Evolutionary conservation across 2,329 filamentous ascomycete species (phyloP), one percentile per base, ranked within the genome.

Genomic region (Didymella pomorum): DNA sequence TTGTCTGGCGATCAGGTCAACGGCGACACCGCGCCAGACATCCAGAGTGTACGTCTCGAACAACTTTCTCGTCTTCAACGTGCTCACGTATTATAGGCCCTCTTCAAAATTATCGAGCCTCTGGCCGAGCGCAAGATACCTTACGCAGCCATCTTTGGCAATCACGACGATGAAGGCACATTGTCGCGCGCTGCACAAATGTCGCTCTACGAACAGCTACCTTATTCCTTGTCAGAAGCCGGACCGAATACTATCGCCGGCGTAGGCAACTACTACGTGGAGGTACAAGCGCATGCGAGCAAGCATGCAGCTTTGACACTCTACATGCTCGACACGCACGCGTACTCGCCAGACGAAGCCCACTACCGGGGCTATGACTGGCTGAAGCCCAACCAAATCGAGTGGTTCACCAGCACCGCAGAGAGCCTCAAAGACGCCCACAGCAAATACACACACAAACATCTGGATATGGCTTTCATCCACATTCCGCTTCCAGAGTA

Each of bases 401-500:
- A 91, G 55, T 99, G 95, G 95, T 99, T 99, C 81, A 89, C 87
- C 66, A 84, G 86, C 63, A 96, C 91, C 1, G 88, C 91, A 0
- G 82, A 89, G 56, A 80, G 86, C 12, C 79, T 97, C 45, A 87
- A 88, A 70, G 75, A 76, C 14, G 86, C 87, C 60, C 93, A 97
- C 74, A 85, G 86, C 61, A 88, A 92, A 69, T 99, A 97, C 77
- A 92, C 90, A 0, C 91, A 95, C 71, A 90, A 93, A 50, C 95
- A 98, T 75, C 91, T 99, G 85, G 91, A 99, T 73, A 86, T 98
- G 76, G 92, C 95, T 0, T 99, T 99, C 74, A 96, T 99, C 62
- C 95, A 99, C 75, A 99, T 99, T 55, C 95, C 95, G 0, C 81
- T 99, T 3, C 93, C 95, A 0, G 95, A 99, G 76, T 97, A 97